These are phyloP conservation scores for Vishniacozyma victoriae DNA, from an alignment of 768 basidiomycete species.

Conservation along the genomic window DNA sequence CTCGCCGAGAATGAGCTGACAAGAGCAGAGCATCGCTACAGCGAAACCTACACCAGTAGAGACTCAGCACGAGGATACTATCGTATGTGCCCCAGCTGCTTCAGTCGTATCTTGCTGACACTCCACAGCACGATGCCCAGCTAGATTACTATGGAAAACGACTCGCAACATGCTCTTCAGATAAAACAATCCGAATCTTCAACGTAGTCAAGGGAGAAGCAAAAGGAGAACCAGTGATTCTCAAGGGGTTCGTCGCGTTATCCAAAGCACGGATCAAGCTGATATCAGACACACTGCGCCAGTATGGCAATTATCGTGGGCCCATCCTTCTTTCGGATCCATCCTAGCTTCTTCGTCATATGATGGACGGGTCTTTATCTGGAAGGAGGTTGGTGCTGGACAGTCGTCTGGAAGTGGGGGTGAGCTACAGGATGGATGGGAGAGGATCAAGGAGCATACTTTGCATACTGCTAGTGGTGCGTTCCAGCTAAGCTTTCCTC, in stretches of 20 bases:
- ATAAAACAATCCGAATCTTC: constrained; percentile 90
- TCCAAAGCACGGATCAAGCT: neutral
- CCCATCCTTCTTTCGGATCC: constrained; percentile 92
- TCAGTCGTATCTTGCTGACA: neutral
- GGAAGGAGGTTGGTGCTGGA: constrained; percentile 65
- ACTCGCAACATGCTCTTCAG: constrained; percentile 92
- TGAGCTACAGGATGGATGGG: constrained; percentile 62
- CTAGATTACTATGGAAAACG: constrained; percentile 96
- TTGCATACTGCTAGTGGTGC: constrained; percentile 88
- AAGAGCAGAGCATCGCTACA: no score
- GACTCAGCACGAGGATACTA: constrained; percentile 97
- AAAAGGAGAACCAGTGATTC: constrained; percentile 44
- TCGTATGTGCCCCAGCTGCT: constrained; percentile 60
- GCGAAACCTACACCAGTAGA: constrained; percentile 58
- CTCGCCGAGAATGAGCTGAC: no score
- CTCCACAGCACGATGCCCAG: constrained; percentile 87
- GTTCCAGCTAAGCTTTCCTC: constrained; percentile 25
- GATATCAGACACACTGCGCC: constrained; percentile 79
- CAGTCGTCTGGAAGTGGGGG: constrained; percentile 30
- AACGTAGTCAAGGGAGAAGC: constrained; percentile 83
- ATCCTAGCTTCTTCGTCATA: constrained; percentile 98
- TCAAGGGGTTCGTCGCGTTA: constrained; percentile 44
- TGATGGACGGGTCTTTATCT: constrained; percentile 95
- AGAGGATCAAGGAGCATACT: constrained; percentile 90
- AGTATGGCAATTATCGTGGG: constrained; percentile 98